Percentiles rank a stretch among this genome's conserved stretches.
Conservation (phyloP, 495 filamentous ascomycete genomes). For the Aspergillus incahuasiensis region DNA sequence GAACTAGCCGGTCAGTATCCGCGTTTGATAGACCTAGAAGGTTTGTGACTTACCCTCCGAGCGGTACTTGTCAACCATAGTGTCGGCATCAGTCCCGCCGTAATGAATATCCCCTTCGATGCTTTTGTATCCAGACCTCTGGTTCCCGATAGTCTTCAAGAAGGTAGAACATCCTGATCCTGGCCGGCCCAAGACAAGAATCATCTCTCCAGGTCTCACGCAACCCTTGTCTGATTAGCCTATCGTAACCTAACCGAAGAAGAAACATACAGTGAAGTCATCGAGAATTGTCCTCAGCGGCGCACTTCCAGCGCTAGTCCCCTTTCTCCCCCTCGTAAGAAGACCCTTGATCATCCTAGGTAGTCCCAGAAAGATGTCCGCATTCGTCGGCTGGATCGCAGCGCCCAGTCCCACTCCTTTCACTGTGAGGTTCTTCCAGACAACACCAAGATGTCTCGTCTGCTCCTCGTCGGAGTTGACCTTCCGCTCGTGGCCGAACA, state of each 20-base stretch:
- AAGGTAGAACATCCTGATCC: constrained; percentile 71
- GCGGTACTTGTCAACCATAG: constrained; percentile 61
- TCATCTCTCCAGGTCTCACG: constrained; percentile 43
- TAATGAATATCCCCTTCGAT: constrained; percentile 61
- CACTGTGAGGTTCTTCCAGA: constrained; percentile 60
- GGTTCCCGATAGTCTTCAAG: constrained; percentile 64
- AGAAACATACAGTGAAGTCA: constrained; percentile 46
- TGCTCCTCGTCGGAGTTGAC: constrained; percentile 64
- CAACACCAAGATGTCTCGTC: constrained; percentile 51
- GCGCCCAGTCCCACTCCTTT: constrained; percentile 65
- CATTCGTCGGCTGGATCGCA: constrained; percentile 58
- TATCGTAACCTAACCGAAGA: constrained; percentile 28
- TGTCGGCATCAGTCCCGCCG: constrained; percentile 55
- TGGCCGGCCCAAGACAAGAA: constrained; percentile 67
- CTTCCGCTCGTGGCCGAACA: constrained; percentile 59
- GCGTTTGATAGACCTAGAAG: not conserved
- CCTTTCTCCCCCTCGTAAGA: constrained; percentile 37
- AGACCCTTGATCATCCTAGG: constrained; percentile 49
- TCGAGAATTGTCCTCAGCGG: constrained; percentile 60
- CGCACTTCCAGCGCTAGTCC: constrained; percentile 39
- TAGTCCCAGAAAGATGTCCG: constrained; percentile 57
- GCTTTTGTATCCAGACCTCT: constrained; percentile 57
- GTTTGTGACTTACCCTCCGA: constrained; percentile 43
- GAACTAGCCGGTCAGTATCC: constrained; percentile 28
- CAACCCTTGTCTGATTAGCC: constrained; percentile 30